Evolutionary conservation across 106 monocot species (phyloP).

Genomic region (Allium cepa): DNA sequence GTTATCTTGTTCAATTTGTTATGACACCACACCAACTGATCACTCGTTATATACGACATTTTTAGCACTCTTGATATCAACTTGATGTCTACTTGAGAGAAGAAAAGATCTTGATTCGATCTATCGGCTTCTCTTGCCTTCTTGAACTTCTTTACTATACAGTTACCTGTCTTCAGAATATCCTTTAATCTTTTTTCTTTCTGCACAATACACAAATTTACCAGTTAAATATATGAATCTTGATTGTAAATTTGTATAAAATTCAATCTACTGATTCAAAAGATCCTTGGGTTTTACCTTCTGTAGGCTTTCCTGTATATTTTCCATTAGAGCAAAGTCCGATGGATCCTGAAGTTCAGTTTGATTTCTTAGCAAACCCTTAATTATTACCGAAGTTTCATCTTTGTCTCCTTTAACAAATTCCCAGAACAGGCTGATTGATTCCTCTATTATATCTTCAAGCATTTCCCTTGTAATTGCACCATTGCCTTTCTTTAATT

Average conservation of each 20-base stretch:
- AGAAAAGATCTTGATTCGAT: conserved; percentile 62
- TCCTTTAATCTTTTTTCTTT: conserved; percentile 84
- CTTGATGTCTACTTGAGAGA: conserved; percentile 80
- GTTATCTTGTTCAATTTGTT: conserved; percentile 57
- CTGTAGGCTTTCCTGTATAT: conserved; percentile 42
- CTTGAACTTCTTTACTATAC: conserved; percentile 77
- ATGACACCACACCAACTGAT: conserved; percentile 84
- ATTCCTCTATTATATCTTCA: conserved; percentile 63
- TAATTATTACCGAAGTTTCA: conserved; percentile 44
- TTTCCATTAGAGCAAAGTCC: conserved; percentile 38
- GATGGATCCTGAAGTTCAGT: conserved; percentile 61
- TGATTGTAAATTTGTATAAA: no score
- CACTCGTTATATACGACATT: conserved; percentile 66
- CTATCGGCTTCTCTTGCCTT: conserved; percentile 41
- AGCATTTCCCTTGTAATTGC: conserved; percentile 39
- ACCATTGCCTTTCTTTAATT: conserved; percentile 17
- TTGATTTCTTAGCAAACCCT: conserved; percentile 36
- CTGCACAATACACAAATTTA: conserved; percentile 22
- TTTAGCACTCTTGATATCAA: conserved; percentile 63
- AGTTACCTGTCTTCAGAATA: conserved; percentile 54
- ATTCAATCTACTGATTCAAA: no score
- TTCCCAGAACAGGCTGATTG: conserved; percentile 63
- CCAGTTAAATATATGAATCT: no score
- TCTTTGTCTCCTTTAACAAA: conserved; percentile 79
- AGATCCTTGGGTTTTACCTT: conserved; percentile 30